These are phyloP conservation scores for Saprolegnia parasitica DNA, from an alignment of 352 stramenopile species.

Conservation along the genomic window DNA sequence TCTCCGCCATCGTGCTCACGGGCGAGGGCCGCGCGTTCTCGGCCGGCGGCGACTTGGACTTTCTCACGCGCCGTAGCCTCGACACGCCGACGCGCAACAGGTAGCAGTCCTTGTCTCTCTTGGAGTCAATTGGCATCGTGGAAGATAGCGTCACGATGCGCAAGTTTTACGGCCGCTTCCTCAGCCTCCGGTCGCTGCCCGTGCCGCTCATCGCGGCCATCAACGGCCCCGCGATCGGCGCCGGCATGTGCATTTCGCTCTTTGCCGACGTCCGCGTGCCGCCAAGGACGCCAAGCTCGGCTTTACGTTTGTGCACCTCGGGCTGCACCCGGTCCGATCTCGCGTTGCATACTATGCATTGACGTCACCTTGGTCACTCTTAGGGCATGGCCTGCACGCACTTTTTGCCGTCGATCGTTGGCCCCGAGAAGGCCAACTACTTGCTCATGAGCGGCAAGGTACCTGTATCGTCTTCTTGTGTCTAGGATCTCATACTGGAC, in stretches of 20 bases:
- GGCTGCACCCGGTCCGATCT: slow-evolving; percentile 55
- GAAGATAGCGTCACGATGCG: slow-evolving; percentile 60
- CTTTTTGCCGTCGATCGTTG: slow-evolving; percentile 66
- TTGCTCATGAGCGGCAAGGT: slow-evolving; percentile 72
- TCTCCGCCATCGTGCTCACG: slow-evolving; percentile 67
- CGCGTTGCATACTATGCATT: neutral
- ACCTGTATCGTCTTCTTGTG: neutral
- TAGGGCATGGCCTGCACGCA: slow-evolving; percentile 82
- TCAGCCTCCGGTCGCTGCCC: slow-evolving; percentile 68
- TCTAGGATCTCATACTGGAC: neutral
- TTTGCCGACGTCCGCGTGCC: slow-evolving; percentile 75
- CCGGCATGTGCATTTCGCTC: slow-evolving; percentile 73
- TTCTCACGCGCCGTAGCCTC: slow-evolving; percentile 49
- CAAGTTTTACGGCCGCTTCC: slow-evolving; percentile 77
- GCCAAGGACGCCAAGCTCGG: slow-evolving; percentile 68
- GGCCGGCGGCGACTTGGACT: slow-evolving; percentile 80
- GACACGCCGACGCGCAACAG: slow-evolving; percentile 77
- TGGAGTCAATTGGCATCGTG: neutral
- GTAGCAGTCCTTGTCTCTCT: slow-evolving; percentile 28
- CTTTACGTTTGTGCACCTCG: slow-evolving; percentile 84
- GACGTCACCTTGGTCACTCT: neutral
- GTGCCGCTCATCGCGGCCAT: slow-evolving; percentile 82
- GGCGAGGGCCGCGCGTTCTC: slow-evolving; percentile 78
- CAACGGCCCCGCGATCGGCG: slow-evolving; percentile 77
- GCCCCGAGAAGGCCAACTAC: slow-evolving; percentile 53